Percentiles rank a stretch among this genome's conserved stretches.
These are phyloP conservation scores for Candida germanica DNA, from an alignment of 805 yeast genomes.

Conservation along the genomic window DNA sequence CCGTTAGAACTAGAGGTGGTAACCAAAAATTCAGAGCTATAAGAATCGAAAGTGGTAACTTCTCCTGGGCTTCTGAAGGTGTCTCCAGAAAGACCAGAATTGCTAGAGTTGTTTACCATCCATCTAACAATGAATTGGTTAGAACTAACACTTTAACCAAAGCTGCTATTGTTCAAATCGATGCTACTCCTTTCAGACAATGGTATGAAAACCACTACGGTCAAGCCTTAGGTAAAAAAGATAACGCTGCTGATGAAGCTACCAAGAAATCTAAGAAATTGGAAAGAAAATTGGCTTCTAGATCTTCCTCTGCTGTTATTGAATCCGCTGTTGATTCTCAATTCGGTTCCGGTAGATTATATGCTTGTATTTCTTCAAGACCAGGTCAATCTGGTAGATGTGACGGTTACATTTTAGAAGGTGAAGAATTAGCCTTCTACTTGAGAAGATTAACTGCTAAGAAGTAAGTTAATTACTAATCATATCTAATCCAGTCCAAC, in stretches of 20 bases:
- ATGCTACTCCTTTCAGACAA: constrained; percentile 99
- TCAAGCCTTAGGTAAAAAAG: constrained; percentile 75
- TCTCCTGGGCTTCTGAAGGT: constrained; percentile 99
- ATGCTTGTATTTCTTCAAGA: constrained; percentile 98
- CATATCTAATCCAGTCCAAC: background rate
- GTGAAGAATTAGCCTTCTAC: constrained; percentile 99
- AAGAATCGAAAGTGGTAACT: constrained; percentile 98
- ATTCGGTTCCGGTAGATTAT: constrained; percentile 98
- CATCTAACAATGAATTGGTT: constrained; percentile 98
- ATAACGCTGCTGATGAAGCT: constrained; percentile 46
- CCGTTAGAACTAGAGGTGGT: constrained; percentile 99
- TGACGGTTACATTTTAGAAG: constrained; percentile 99
- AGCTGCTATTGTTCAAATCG: constrained; percentile 98
- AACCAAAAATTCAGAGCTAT: constrained; percentile 99
- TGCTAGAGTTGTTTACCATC: constrained; percentile 97
- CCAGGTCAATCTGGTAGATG: constrained; percentile 99
- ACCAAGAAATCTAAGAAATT: constrained; percentile 70
- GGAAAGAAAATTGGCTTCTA: constrained; percentile 89
- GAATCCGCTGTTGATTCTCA: constrained; percentile 92
- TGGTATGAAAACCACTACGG: constrained; percentile 99
- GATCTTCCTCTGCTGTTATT: constrained; percentile 80
- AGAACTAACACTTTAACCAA: constrained; percentile 99
- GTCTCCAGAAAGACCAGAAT: constrained; percentile 98
- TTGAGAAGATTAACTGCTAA: constrained; percentile 98
- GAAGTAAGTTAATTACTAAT: constrained; percentile 57